Evolutionary conservation across 140 eudicot species (phyloP), one percentile per base, ranked within the genome.

Genomic region (Ambrosia hybrid): DNA sequence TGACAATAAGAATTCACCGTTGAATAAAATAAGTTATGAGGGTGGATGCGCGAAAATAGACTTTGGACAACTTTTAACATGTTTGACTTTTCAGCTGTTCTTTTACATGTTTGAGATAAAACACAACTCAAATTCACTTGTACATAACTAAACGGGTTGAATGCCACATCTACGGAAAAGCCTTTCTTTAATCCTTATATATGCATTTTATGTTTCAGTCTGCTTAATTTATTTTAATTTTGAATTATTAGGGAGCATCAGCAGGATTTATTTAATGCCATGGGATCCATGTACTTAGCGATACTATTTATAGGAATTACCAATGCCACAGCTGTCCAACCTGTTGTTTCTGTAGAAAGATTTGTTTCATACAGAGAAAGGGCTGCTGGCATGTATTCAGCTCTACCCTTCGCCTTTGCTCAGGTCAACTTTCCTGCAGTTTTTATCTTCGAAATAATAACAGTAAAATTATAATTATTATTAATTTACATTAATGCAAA

Each of bases 341-440:
- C 0, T n/a, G 98, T 93, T 79, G 91, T 93, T 63, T 93, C 98
- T 36, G 87, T 90, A 5, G 98, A 93, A 90, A 82, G 98, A 85
- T 93, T 90, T 74, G 97, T 93, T 76, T 93, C 98, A 53, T 93
- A 93, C 57, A 79, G 98, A 82, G 98, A 93, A 67, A 70, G 98
- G 70, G 98, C 97, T 71, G 98, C 98, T 46, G 98, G 98, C 70
- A 87, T 88, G 86, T 93, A 93, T 81, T 87, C 97, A 8, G 97
- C 98, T 81, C 77, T 93, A 69, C 97, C 98, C 38, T 93, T 90
- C 43, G 98, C 96, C 74, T 90, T 93, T 77, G 93, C 98, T 58
- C 98, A 93, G 96, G 98, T 92, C 52, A 64, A 56, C 6, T 45
- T 67, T 11, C 14, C 46, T 41, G 51, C 37, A 30, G 46, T 41